Evolutionary conservation across 257 asterid species (phyloP).

Genomic region (Nicotiana knightiana): DNA sequence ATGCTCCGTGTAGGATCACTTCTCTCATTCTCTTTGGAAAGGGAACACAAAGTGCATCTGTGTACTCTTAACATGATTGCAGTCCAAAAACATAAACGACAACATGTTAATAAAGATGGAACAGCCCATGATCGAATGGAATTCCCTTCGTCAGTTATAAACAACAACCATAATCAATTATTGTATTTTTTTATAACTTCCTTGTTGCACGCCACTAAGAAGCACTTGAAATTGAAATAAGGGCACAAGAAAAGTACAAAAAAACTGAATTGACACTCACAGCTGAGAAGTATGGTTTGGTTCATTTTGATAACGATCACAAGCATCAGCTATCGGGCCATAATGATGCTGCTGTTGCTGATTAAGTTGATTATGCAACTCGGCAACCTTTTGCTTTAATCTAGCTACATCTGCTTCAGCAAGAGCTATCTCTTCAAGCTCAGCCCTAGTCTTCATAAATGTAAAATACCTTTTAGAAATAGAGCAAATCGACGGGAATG

Average conservation of each 20-base stretch:
- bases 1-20: not conserved
- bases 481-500: not conserved
- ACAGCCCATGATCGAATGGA: not conserved
- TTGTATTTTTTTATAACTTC: not conserved
- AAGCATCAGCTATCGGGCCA: slow-evolving; percentile 62
- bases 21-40: not conserved
- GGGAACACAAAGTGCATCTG: not conserved
- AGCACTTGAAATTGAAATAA: slow-evolving; percentile 3
- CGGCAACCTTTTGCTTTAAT: slow-evolving; percentile 94
- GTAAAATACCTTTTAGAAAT: not conserved
- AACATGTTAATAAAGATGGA: not conserved
- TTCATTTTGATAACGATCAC: slow-evolving; percentile 54
- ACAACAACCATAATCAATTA: not conserved
- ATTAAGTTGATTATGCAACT: slow-evolving; percentile 91
- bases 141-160: not conserved
- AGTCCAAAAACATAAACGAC: not conserved
- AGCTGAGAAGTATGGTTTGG: slow-evolving; percentile 45
- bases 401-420: slow-evolving; percentile 98
- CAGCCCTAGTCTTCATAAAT: slow-evolving; percentile 76
- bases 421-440: slow-evolving; percentile 97
- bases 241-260: not conserved
- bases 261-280: slow-evolving; percentile 34
- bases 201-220: not conserved
- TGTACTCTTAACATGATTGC: not conserved
- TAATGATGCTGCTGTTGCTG: slow-evolving; percentile 92